phyloP scores from a whole-genome alignment of 2,329 filamentous ascomycete species.

The Pseudogymnoascus sp. region DNA sequence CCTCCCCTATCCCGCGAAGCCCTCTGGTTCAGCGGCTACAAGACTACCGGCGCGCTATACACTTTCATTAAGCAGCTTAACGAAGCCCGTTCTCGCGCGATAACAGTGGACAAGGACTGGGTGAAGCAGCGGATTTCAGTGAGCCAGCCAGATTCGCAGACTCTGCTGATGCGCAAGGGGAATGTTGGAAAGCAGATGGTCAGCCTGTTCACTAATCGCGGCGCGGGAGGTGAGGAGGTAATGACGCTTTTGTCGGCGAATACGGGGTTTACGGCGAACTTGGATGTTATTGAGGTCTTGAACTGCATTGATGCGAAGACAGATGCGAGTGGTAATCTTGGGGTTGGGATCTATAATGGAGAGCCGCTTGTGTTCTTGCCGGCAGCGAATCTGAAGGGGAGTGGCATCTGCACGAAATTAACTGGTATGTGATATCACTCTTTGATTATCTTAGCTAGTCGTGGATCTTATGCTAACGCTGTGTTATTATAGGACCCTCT shows the following conservation, averaged over 20 bases:
- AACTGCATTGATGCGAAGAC: slow-evolving; percentile 6
- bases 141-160: neutral
- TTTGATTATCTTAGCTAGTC: neutral
- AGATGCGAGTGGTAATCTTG: neutral
- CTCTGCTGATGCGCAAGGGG: neutral
- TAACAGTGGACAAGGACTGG: neutral
- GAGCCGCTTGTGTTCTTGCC: neutral
- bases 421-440: neutral
- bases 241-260: neutral
- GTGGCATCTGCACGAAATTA: slow-evolving; percentile 3
- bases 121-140: neutral
- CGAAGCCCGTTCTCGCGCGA: slow-evolving; percentile 29
- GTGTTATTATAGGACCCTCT: neutral
- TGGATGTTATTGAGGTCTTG: neutral
- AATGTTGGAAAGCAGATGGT: neutral
- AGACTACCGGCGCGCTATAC: slow-evolving; percentile 32
- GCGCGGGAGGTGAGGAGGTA: neutral
- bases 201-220: neutral
- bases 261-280: neutral
- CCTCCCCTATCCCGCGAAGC: slow-evolving; percentile 38
- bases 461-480: neutral
- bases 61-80: slow-evolving; percentile 34
- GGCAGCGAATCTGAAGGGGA: neutral
- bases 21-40: slow-evolving; percentile 35
- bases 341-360: neutral